Percentiles rank a stretch among this genome's conserved stretches.
These are phyloP conservation scores for Margaritispora aquatica DNA, from an alignment of 495 filamentous ascomycete species.

Conservation along the genomic window DNA sequence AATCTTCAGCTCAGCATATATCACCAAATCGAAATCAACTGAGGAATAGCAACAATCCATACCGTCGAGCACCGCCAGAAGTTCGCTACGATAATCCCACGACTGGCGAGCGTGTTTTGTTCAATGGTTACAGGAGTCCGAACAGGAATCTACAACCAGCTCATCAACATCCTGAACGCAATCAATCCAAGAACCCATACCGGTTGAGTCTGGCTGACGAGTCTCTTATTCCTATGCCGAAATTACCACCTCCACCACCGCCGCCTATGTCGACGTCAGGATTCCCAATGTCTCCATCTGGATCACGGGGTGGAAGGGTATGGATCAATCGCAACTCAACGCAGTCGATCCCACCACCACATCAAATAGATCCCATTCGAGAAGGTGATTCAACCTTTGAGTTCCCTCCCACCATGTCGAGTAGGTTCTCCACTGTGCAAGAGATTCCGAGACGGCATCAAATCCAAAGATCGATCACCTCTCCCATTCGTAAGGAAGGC, in stretches of 20 bases:
- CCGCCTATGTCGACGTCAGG: not conserved
- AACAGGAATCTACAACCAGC: not conserved
- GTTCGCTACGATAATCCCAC: not conserved
- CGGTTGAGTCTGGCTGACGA: not conserved
- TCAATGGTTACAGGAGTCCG: not conserved
- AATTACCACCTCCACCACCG: not conserved
- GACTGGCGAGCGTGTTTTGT: not conserved
- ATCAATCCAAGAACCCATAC: not conserved
- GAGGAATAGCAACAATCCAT: not conserved
- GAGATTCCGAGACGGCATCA: not conserved
- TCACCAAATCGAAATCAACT: not conserved
- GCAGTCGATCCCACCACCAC: not conserved
- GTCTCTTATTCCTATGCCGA: not conserved
- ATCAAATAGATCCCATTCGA: not conserved
- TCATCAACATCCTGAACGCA: not conserved
- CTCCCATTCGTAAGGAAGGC: not conserved
- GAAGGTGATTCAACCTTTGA: not conserved
- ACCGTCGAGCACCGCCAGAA: not conserved
- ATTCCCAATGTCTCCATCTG: not conserved
- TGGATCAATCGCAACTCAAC: not conserved
- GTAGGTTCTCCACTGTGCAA: not conserved
- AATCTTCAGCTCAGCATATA: not conserved
- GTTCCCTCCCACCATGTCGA: not conserved
- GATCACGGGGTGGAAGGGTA: not conserved
- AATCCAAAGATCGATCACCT: not conserved